These are phyloP conservation scores for Solanum sejunctum DNA, from an alignment of 257 asterid species.

Conservation along the genomic window DNA sequence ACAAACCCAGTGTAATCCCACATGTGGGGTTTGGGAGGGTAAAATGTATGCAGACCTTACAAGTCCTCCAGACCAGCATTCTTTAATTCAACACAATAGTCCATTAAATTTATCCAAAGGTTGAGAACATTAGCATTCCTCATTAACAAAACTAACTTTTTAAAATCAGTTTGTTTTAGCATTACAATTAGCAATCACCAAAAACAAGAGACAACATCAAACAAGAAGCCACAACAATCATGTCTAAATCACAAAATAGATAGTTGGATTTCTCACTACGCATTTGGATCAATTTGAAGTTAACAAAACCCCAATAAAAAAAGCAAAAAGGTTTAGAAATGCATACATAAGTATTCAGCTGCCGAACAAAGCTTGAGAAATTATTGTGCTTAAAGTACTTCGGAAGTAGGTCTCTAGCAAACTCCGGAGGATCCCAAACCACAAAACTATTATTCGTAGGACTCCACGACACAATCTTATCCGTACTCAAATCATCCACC, in stretches of 20 bases:
- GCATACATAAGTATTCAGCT: slow-evolving; percentile 20
- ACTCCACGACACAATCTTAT: slow-evolving; percentile 20
- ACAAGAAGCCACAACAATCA: neutral
- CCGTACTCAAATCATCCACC: slow-evolving; percentile 15
- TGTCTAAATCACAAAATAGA: neutral
- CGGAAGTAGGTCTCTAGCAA: slow-evolving; percentile 8
- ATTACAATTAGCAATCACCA: neutral
- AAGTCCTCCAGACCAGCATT: neutral
- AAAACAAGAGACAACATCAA: neutral
- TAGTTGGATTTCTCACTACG: neutral
- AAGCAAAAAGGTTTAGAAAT: neutral
- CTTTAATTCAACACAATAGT: neutral
- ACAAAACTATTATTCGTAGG: slow-evolving; percentile 10
- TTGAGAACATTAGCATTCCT: neutral
- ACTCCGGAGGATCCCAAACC: slow-evolving; percentile 20
- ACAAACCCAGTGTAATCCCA: no score
- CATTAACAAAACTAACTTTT: neutral
- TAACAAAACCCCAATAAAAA: neutral
- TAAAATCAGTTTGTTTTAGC: neutral
- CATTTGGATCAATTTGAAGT: neutral
- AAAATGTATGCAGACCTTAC: no score
- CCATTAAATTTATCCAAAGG: neutral
- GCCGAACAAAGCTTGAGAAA: slow-evolving; percentile 77
- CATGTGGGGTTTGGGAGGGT: no score
- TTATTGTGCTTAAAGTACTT: slow-evolving; percentile 74